phyloP scores from a whole-genome alignment of 2,329 filamentous ascomycete species.

The Paracamarosporium sp. region DNA sequence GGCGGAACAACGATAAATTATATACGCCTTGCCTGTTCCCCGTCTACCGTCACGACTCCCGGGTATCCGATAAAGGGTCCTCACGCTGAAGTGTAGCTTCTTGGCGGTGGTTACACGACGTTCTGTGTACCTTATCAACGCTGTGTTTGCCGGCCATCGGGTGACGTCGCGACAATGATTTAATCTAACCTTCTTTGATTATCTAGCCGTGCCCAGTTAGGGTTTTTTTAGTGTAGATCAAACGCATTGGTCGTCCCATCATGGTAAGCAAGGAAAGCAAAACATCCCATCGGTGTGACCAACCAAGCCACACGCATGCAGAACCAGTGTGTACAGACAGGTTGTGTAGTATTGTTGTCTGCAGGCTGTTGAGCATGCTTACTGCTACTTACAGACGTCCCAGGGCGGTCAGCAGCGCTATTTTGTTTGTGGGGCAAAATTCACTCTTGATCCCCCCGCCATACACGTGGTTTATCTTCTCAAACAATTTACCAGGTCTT shows the following conservation, averaged over 20 bases:
- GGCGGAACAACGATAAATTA: not conserved
- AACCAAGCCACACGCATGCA: too few relatives aligned
- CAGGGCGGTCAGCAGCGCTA: too few relatives aligned
- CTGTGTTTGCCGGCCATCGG: slow-evolving; percentile 23
- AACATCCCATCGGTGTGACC: too few relatives aligned
- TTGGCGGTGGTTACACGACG: slow-evolving; percentile 17
- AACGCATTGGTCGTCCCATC: too few relatives aligned
- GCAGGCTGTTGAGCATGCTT: too few relatives aligned
- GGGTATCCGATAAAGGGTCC: not conserved
- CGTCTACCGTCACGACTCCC: not conserved
- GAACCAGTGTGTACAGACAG: too few relatives aligned
- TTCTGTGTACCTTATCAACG: slow-evolving; percentile 23
- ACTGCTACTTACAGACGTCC: too few relatives aligned
- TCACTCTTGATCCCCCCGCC: not conserved
- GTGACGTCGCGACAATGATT: slow-evolving; percentile 28
- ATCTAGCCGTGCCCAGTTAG: not conserved
- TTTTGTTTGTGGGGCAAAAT: not conserved
- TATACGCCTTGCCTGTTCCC: too few relatives aligned
- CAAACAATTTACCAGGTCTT: slow-evolving; percentile 48
- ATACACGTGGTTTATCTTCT: not conserved
- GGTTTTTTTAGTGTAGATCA: too few relatives aligned
- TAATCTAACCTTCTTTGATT: slow-evolving; percentile 6
- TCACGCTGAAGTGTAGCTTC: not conserved
- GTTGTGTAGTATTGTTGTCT: too few relatives aligned
- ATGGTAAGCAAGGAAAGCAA: too few relatives aligned